phyloP scores from a whole-genome alignment of 306 rosid species.

The Begonia peltatifolia region DNA sequence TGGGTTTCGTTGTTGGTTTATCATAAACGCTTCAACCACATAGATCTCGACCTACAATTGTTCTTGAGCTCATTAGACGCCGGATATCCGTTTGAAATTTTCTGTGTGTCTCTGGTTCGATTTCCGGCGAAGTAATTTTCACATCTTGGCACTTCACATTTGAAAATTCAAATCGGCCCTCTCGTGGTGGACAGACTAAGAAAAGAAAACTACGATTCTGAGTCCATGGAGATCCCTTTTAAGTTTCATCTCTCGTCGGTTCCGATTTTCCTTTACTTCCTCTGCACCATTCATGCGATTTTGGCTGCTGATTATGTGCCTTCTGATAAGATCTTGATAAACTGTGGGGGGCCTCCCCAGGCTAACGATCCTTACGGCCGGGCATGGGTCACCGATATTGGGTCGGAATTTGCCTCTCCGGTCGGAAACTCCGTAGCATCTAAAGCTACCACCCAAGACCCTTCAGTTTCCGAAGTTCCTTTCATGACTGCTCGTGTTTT shows the following conservation, averaged over 20 bases:
- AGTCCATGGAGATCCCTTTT: too few relatives aligned
- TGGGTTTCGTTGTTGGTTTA: too few relatives aligned
- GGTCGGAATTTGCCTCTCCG: slow-evolving; percentile 35
- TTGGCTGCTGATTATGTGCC: slow-evolving; percentile 43
- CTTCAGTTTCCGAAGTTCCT: slow-evolving; percentile 52
- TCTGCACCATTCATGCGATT: slow-evolving; percentile 18
- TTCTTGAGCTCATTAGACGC: too few relatives aligned
- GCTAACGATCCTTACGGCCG: slow-evolving; percentile 37
- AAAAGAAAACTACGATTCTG: too few relatives aligned
- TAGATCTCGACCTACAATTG: too few relatives aligned
- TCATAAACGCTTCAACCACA: too few relatives aligned
- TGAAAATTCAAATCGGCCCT: too few relatives aligned
- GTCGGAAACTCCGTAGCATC: slow-evolving; percentile 20
- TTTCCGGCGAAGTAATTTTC: too few relatives aligned
- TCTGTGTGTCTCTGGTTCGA: too few relatives aligned
- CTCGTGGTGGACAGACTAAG: too few relatives aligned
- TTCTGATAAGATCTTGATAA: slow-evolving; percentile 42
- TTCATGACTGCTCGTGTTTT: slow-evolving; percentile 64
- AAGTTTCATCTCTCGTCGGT: slow-evolving; percentile 4
- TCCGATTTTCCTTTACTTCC: slow-evolving; percentile 19
- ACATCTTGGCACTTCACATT: too few relatives aligned
- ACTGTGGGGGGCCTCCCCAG: slow-evolving; percentile 62
- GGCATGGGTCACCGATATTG: slow-evolving; percentile 56
- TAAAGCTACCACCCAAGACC: slow-evolving; percentile 46
- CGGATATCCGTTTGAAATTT: too few relatives aligned